Evolutionary conservation across 164 flowering plant genomes (phyloP).

Genomic region (grape (Vitis vinifera)): DNA sequence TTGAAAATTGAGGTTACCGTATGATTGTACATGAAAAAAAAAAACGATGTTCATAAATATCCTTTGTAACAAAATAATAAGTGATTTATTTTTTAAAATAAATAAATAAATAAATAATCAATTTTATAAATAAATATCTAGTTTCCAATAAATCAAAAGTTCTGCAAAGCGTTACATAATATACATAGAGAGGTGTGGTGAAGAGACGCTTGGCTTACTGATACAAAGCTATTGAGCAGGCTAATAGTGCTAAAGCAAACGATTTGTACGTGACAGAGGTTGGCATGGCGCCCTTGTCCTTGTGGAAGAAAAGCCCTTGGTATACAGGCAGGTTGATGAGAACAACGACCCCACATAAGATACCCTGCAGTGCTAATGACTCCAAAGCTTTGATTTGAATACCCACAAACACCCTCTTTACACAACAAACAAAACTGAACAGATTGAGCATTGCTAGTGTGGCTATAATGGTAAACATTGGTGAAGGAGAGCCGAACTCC

Average conservation of each 20-base stretch:
- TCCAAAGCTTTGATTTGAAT: conserved; percentile 7
- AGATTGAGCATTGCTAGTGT: conserved; percentile 26
- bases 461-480: conserved; percentile 32
- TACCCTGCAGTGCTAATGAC: conserved; percentile 17
- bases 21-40: too few species aligned
- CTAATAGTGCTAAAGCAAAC: conserved; percentile 12
- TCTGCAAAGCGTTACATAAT: too few species aligned
- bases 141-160: too few species aligned
- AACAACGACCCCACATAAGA: conserved; percentile 20
- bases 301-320: conserved; percentile 27
- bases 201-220: not conserved
- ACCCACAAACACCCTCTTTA: conserved; percentile 14
- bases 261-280: conserved; percentile 18
- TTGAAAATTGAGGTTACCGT: too few species aligned
- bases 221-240: conserved; percentile 12
- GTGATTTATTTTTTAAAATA: too few species aligned
- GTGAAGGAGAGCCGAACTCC: conserved; percentile 39
- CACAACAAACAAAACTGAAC: conserved; percentile 7
- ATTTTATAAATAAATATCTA: too few species aligned
- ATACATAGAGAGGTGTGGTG: too few species aligned
- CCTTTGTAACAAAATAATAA: too few species aligned
- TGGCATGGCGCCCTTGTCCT: conserved; percentile 31
- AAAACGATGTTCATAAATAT: too few species aligned
- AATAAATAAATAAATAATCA: too few species aligned
- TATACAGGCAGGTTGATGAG: conserved; percentile 27